Conservation (phyloP, 2,329 filamentous ascomycete genomes). For the Aspergillus felis region DNA sequence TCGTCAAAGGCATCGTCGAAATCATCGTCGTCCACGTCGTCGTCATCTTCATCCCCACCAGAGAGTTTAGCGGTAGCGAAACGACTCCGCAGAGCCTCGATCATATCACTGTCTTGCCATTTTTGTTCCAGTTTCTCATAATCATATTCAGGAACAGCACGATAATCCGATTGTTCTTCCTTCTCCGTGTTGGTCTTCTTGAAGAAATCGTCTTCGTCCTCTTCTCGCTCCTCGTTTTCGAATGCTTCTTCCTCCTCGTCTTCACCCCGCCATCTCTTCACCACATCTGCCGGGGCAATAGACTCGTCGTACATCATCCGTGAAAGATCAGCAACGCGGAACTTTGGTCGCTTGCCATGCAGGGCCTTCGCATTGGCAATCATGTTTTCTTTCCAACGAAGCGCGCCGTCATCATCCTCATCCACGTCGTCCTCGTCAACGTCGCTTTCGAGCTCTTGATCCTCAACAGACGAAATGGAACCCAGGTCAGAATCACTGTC, state of each 20-base stretch:
- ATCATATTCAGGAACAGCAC: slow-evolving; percentile 72
- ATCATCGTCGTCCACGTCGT: slow-evolving; percentile 46
- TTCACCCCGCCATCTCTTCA: slow-evolving; percentile 74
- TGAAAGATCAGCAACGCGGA: slow-evolving; percentile 76
- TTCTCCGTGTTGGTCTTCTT: slow-evolving; percentile 51
- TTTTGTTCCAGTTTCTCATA: slow-evolving; percentile 77
- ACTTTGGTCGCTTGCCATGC: slow-evolving; percentile 67
- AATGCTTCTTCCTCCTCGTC: slow-evolving; percentile 54
- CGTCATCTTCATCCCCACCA: slow-evolving; percentile 52
- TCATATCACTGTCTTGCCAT: slow-evolving; percentile 75
- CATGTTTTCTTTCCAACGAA: slow-evolving; percentile 88
- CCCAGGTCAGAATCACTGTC: slow-evolving; percentile 97
- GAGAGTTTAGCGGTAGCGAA: slow-evolving; percentile 70
- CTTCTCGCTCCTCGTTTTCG: slow-evolving; percentile 52
- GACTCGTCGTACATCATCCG: slow-evolving; percentile 84
- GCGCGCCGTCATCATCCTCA: slow-evolving; percentile 68
- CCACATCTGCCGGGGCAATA: slow-evolving; percentile 68
- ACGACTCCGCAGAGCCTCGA: slow-evolving; percentile 68
- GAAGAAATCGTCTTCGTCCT: slow-evolving; percentile 63
- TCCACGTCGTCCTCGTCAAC: slow-evolving; percentile 48
- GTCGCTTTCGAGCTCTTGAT: slow-evolving; percentile 51
- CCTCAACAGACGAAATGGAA: slow-evolving; percentile 67
- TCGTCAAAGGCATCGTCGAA: slow-evolving; percentile 51
- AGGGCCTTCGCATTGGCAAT: slow-evolving; percentile 67
- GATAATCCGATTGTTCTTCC: slow-evolving; percentile 61